A percentile compares a stretch with the other conserved stretches of the same genome.
These are phyloP conservation scores for Luzula sylvatica DNA, from an alignment of 176 grass and related monocot species.

Conservation along the genomic window DNA sequence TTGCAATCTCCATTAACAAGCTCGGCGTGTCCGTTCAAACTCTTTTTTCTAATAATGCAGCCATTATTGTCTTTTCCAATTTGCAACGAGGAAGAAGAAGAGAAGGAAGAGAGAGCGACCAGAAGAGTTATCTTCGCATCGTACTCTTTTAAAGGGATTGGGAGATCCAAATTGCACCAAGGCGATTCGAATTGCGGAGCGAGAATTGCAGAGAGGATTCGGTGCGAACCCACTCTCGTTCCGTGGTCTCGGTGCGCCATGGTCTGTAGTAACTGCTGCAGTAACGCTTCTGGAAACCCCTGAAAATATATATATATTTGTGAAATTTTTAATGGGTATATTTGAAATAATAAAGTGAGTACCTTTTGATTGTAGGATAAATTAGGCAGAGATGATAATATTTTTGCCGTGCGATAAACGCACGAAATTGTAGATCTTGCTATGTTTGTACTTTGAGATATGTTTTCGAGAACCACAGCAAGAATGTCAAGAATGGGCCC, in stretches of 20 bases:
- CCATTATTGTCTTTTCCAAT: constrained; percentile 20
- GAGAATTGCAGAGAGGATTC: constrained; percentile 62
- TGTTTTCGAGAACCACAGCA: constrained; percentile 75
- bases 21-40: too few relatives aligned
- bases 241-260: constrained; percentile 85
- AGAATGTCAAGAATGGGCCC: constrained; percentile 90
- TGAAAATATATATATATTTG: constrained; percentile 29
- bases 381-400: constrained; percentile 67
- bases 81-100: constrained; percentile 31
- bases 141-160: constrained; percentile 45
- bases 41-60: too few relatives aligned
- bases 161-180: constrained; percentile 58
- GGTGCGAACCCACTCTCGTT: constrained; percentile 84
- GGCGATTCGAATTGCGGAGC: constrained; percentile 44
- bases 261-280: constrained; percentile 81
- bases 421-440: constrained; percentile 75
- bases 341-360: constrained; percentile 13
- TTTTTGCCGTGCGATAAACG: constrained; percentile 65
- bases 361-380: constrained; percentile 76
- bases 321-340: background rate
- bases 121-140: constrained; percentile 35
- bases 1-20: constrained; percentile 27
- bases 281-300: constrained; percentile 91
- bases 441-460: constrained; percentile 43
- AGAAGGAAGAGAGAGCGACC: constrained; percentile 66